Percentiles rank a stretch among this genome's conserved stretches.
These are phyloP conservation scores for Phytopythium montanum DNA, from an alignment of 352 stramenopile species.

Conservation along the genomic window DNA sequence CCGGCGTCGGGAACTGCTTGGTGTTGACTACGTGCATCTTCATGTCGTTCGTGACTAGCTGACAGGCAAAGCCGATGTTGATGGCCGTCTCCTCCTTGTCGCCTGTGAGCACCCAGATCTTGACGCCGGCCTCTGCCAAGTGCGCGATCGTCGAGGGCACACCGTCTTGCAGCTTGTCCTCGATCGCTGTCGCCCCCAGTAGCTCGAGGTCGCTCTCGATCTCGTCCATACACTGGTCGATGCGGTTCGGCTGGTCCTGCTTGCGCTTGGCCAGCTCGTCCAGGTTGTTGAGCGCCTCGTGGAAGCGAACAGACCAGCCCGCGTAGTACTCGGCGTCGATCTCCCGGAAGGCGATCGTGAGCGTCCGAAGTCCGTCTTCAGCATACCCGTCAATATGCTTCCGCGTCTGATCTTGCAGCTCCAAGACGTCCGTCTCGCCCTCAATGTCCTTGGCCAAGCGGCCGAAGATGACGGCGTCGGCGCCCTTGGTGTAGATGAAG, in stretches of 20 bases:
- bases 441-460: constrained; percentile 32
- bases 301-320: constrained; percentile 56
- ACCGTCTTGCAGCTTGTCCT: constrained; percentile 92
- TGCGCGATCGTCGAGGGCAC: constrained; percentile 87
- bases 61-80: constrained; percentile 92
- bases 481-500: constrained; percentile 72
- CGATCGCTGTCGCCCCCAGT: constrained; percentile 90
- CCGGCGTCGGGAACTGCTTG: constrained; percentile 44
- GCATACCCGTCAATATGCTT: constrained; percentile 81
- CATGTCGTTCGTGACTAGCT: constrained; percentile 85
- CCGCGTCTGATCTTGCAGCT: constrained; percentile 38
- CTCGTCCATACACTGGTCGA: constrained; percentile 78
- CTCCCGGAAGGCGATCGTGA: constrained; percentile 79
- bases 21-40: constrained; percentile 64
- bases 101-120: constrained; percentile 93
- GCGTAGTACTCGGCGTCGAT: constrained; percentile 45
- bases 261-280: constrained; percentile 80
- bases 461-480: constrained; percentile 66
- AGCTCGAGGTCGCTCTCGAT: constrained; percentile 82
- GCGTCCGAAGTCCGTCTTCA: constrained; percentile 83
- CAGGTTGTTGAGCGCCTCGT: constrained; percentile 66
- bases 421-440: constrained; percentile 15
- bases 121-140: constrained; percentile 83
- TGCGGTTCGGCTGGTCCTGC: constrained; percentile 62
- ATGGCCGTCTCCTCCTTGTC: constrained; percentile 95